Percentiles rank a stretch among this genome's conserved stretches.
phyloP scores from a whole-genome alignment of 225 moss, liverwort and hornwort species.

The Thuidium tamariscinum region DNA sequence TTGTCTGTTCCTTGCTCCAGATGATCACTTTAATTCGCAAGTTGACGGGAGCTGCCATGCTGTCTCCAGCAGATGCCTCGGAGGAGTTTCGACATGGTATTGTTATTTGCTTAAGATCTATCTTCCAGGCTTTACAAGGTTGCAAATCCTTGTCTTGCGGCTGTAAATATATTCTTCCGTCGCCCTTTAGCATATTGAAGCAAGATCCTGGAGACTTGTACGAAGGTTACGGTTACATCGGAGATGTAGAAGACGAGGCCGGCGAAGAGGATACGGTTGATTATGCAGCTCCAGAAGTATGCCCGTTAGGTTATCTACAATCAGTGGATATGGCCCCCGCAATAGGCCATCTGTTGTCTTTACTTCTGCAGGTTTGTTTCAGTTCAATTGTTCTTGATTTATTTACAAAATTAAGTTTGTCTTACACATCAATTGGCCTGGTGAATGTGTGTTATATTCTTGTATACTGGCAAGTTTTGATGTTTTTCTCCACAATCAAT shows the following conservation, averaged over 20 bases:
- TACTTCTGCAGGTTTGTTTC: slow-evolving; percentile 70
- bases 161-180: slow-evolving; percentile 39
- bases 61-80: slow-evolving; percentile 64
- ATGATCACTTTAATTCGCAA: slow-evolving; percentile 58
- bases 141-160: slow-evolving; percentile 40
- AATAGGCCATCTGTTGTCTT: slow-evolving; percentile 77
- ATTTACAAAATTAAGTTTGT: neutral
- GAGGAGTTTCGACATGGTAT: slow-evolving; percentile 90
- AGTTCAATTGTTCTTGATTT: neutral
- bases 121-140: slow-evolving; percentile 38
- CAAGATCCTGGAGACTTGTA: slow-evolving; percentile 31
- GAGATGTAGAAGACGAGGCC: neutral
- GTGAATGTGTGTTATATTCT: neutral
- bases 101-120: slow-evolving; percentile 50
- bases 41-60: slow-evolving; percentile 67
- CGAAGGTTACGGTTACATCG: neutral
- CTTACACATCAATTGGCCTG: neutral
- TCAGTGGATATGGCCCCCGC: slow-evolving; percentile 61
- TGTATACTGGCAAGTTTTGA: neutral
- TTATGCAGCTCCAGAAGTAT: slow-evolving; percentile 15
- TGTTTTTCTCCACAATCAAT: neutral
- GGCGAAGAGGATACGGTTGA: slow-evolving; percentile 9
- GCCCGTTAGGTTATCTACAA: slow-evolving; percentile 67
- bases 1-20: slow-evolving; percentile 14
- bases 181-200: slow-evolving; percentile 47